A percentile compares a stretch with the other conserved stretches of the same genome.
Evolutionary conservation across 1,284 basidiomycete genomes (phyloP).

Genomic region (Abortiporus biennis): DNA sequence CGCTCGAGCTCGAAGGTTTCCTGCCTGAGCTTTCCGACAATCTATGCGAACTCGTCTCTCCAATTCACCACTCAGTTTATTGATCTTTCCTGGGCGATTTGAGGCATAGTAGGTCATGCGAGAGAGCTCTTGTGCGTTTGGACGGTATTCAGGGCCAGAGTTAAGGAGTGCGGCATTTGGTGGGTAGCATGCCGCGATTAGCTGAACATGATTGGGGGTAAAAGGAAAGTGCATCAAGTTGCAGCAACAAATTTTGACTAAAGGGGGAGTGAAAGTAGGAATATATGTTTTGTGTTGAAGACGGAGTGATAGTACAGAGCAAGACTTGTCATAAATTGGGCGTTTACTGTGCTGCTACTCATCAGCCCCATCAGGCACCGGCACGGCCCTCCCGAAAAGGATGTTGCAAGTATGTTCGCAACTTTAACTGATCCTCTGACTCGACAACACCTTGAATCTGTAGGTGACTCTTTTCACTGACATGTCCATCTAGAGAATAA

Average conservation of each 20-base stretch:
- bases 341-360: too few relatives aligned
- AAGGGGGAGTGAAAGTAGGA: slow-evolving; percentile 1
- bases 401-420: too few relatives aligned
- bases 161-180: slow-evolving; percentile 72
- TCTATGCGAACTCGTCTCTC: slow-evolving; percentile 74
- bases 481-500: too few relatives aligned
- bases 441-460: too few relatives aligned
- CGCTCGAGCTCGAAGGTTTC: slow-evolving; percentile 78
- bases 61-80: slow-evolving; percentile 81
- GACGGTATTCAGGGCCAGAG: slow-evolving; percentile 76
- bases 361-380: too few relatives aligned
- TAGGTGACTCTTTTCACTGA: too few relatives aligned
- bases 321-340: too few relatives aligned
- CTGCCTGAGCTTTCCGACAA: slow-evolving; percentile 59
- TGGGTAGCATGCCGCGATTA: slow-evolving; percentile 90
- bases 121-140: slow-evolving; percentile 87
- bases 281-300: too few relatives aligned
- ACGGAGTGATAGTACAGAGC: too few relatives aligned
- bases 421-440: too few relatives aligned
- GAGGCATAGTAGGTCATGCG: slow-evolving; percentile 90
- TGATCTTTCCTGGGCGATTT: slow-evolving; percentile 85
- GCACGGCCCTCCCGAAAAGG: neutral
- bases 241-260: neutral
- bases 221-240: slow-evolving; percentile 47
- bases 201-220: slow-evolving; percentile 80